Conservation (phyloP, 257 asterid species). For the Cynanchum wilfordii region DNA sequence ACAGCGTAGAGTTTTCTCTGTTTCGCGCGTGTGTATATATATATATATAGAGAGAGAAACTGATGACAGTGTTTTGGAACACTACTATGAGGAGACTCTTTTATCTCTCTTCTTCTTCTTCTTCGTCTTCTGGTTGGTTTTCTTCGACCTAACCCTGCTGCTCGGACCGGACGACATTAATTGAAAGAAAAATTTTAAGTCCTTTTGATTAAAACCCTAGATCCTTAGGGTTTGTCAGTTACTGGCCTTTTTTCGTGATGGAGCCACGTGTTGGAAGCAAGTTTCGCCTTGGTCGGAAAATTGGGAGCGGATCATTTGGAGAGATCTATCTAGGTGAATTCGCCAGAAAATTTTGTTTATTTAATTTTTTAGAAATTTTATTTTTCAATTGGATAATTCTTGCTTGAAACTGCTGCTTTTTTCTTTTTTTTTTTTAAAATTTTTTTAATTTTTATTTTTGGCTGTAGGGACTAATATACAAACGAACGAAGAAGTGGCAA, state of each 20-base stretch:
- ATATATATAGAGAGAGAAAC: not conserved
- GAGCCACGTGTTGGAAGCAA: constrained; percentile 42
- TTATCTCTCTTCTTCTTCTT: not conserved
- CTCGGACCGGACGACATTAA: not conserved
- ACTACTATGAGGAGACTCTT: not conserved
- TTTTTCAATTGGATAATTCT: not conserved
- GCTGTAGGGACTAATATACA: constrained; percentile 57
- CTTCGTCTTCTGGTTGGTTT: constrained; percentile 9
- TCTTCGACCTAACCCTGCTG: constrained; percentile 23
- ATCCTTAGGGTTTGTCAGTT: constrained; percentile 18
- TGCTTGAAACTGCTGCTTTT: not conserved
- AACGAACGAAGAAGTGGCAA: constrained; percentile 85
- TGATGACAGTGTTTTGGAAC: not conserved
- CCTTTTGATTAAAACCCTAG: constrained; percentile 10
- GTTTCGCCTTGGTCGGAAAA: constrained; percentile 44
- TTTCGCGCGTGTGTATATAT: not conserved
- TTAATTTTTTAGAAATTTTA: not conserved
- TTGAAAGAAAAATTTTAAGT: not conserved
- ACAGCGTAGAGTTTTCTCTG: not conserved
- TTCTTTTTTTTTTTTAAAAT: constrained; percentile 4
- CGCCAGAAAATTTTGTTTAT: not conserved
- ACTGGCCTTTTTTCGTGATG: constrained; percentile 15
- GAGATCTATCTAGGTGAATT: constrained; percentile 43
- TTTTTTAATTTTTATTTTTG: constrained; percentile 1
- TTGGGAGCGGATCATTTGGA: constrained; percentile 53